Base-by-base conservation (phyloP, 306 rosid species). In the Vicia sativa region DNA sequence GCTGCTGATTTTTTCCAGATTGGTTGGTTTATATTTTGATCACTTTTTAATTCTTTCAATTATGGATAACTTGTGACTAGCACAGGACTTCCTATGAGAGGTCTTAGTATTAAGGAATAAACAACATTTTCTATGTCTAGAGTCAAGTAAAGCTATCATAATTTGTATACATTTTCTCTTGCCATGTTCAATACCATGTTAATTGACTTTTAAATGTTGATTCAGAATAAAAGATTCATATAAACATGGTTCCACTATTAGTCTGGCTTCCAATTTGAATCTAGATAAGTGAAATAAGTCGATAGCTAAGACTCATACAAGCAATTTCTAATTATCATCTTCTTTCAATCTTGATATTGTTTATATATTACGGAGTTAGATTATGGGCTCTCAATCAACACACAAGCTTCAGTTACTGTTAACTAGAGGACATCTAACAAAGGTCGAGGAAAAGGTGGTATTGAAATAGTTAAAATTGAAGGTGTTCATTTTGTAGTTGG, bases 211-310 rank as follows among this genome's bases (percentile, higher is more conserved):
- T 75, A 49, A 75, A 57, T 34, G 31, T 77, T 76, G 71, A 59
- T 62, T 73, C 84, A 93, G 99, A 70, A 69, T 78, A 56, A 97
- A 93, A 87, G 97, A 90, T 74, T 70, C 82, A 12, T 90, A 85
- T 75, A 93, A 90, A 74, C 78, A 64, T 68, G n/a, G n/a, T n/a
- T n/a, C n/a, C n/a, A n/a, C n/a, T n/a, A n/a, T n/a, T n/a, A n/a
- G n/a, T n/a, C n/a, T n/a, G n/a, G n/a, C n/a, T n/a, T n/a, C n/a
- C n/a, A n/a, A n/a, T n/a, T n/a, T n/a, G n/a, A n/a, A n/a, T n/a
- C n/a, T n/a, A n/a, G n/a, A n/a, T n/a, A n/a, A n/a, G n/a, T n/a
- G n/a, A n/a, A n/a, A n/a, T n/a, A n/a, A n/a, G n/a, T n/a, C n/a
- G n/a, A n/a, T n/a, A n/a, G n/a, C n/a, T n/a, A n/a, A n/a, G n/a